A percentile compares a stretch with the other conserved stretches of the same genome.
Evolutionary conservation across 192 early-diverging fungal genomes (phyloP).

Genomic region (Coemansia sp.): DNA sequence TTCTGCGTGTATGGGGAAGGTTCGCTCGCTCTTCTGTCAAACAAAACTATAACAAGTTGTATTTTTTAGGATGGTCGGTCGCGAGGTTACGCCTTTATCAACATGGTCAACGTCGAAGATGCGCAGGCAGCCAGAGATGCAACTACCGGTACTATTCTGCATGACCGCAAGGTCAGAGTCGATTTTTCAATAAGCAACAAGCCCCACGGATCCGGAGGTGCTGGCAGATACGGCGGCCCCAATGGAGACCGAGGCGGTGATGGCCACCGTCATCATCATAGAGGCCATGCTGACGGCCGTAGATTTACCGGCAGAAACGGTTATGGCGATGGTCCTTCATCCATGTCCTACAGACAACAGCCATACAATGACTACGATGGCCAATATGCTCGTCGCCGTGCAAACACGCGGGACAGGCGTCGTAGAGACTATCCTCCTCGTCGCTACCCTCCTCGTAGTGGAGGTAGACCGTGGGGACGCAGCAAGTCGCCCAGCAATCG

Average conservation of each 20-base stretch:
- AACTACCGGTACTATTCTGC: constrained; percentile 21
- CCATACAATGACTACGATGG: constrained; percentile 8
- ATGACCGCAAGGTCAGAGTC: constrained; percentile 46
- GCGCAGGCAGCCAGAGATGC: constrained; percentile 38
- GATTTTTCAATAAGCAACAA: constrained; percentile 45
- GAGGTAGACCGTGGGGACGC: constrained; percentile 17
- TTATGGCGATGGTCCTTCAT: constrained; percentile 2
- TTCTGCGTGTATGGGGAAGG: not conserved
- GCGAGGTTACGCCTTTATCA: constrained; percentile 47
- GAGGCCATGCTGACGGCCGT: not conserved
- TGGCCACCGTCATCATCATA: not conserved
- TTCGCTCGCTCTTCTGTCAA: not conserved
- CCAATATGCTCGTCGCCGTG: constrained; percentile 19
- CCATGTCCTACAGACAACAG: not conserved
- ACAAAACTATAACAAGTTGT: not conserved
- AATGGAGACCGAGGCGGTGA: not conserved
- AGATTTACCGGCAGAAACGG: not conserved
- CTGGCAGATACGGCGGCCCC: constrained; percentile 13
- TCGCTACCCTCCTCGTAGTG: constrained; percentile 3
- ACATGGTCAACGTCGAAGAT: constrained; percentile 33
- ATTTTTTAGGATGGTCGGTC: constrained; percentile 43
- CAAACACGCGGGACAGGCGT: constrained; percentile 43
- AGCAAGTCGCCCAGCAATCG: constrained; percentile 42
- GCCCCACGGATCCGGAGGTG: constrained; percentile 24
- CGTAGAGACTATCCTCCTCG: constrained; percentile 31